A percentile compares a stretch with the other conserved stretches of the same genome.
Conservation (phyloP, 164 flowering plant genomes). For the Tetrastigma voinierianum region DNA sequence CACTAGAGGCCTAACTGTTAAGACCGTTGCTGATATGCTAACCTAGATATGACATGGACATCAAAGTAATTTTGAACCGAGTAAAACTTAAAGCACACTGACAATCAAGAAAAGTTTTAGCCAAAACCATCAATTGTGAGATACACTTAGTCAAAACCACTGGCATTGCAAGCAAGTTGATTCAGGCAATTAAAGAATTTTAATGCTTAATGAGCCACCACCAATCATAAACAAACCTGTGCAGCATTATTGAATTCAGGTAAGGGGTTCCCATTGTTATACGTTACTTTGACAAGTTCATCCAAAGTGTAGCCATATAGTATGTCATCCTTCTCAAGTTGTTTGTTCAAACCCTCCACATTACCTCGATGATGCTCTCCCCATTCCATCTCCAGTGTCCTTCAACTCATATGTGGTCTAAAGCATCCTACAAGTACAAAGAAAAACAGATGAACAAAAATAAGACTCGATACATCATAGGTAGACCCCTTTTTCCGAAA, state of each 20-base stretch:
- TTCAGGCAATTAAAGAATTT: background rate
- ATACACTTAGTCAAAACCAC: too few relatives aligned
- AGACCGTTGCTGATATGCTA: too few relatives aligned
- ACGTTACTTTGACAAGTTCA: conserved; percentile 81
- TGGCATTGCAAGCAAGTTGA: too few relatives aligned
- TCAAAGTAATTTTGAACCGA: too few relatives aligned
- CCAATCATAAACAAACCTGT: conserved; percentile 47
- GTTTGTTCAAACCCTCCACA: conserved; percentile 78
- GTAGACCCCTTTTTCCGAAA: background rate
- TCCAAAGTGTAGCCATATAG: conserved; percentile 81
- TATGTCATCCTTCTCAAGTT: conserved; percentile 56
- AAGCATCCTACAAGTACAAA: conserved; percentile 64
- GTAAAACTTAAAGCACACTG: too few relatives aligned
- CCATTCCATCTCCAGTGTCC: conserved; percentile 87
- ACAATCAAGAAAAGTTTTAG: too few relatives aligned
- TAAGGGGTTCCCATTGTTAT: conserved; percentile 86
- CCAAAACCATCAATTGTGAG: too few relatives aligned
- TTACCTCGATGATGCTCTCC: conserved; percentile 71
- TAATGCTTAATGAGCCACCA: background rate
- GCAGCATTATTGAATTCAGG: conserved; percentile 89
- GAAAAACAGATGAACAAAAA: background rate
- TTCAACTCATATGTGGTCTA: conserved; percentile 86
- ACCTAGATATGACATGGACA: too few relatives aligned
- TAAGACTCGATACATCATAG: background rate
- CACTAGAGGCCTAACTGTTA: too few relatives aligned